Percentiles rank a stretch among this genome's conserved stretches.
phyloP scores from a whole-genome alignment of 108 stramenopile genomes.

The Pseudonitzschia pungens region DNA sequence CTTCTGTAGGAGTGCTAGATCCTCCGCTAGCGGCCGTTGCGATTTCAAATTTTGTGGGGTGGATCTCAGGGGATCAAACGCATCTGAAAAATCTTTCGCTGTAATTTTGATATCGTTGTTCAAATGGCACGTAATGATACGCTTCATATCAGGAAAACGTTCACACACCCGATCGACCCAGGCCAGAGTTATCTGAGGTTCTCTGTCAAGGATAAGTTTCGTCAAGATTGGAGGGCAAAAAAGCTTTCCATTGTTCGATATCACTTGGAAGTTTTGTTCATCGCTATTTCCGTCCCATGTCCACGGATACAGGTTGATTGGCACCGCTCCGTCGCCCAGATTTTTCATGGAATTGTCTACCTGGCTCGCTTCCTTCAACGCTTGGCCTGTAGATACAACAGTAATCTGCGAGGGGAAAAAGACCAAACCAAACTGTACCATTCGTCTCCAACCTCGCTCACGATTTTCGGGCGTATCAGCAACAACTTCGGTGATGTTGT shows the following conservation, averaged over 20 bases:
- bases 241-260: conserved; percentile 58
- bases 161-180: conserved; percentile 77
- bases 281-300: conserved; percentile 71
- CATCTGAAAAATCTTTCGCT: conserved; percentile 66
- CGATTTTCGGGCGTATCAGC: conserved; percentile 59
- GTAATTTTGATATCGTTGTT: conserved; percentile 73
- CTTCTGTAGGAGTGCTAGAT: conserved; percentile 77
- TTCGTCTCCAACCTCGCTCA: conserved; percentile 85
- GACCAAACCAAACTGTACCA: conserved; percentile 85
- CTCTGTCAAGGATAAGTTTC: conserved; percentile 86
- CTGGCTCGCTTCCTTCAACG: conserved; percentile 42
- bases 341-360: conserved; percentile 52
- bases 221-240: conserved; percentile 93
- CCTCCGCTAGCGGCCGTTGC: conserved; percentile 74
- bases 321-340: conserved; percentile 75
- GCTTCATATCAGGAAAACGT: conserved; percentile 77
- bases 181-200: conserved; percentile 62
- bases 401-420: conserved; percentile 90
- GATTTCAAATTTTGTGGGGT: conserved; percentile 43
- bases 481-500: conserved; percentile 66
- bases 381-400: conserved; percentile 54
- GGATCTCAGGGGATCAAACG: conserved; percentile 74
- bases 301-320: conserved; percentile 79
- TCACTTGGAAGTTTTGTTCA: conserved; percentile 53
- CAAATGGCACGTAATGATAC: conserved; percentile 85